Percentiles rank a stretch among this genome's conserved stretches.
Evolutionary conservation across 176 grass and related monocot genomes (phyloP).

Genomic region (Ensete ventricosum): DNA sequence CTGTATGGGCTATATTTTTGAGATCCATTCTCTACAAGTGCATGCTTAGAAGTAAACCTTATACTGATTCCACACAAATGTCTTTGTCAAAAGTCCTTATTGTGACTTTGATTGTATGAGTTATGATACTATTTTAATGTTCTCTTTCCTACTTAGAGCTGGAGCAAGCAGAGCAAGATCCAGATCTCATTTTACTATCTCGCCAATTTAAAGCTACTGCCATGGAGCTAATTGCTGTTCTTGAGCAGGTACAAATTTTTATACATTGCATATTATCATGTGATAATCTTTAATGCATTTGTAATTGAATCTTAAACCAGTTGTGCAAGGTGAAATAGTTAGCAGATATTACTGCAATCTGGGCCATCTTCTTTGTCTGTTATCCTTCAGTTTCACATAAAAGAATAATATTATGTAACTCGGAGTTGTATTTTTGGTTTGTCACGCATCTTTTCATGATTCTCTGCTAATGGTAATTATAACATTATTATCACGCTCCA

Average conservation of each 20-base stretch:
- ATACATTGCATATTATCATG: neutral
- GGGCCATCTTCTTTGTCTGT: neutral
- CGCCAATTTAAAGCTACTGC: constrained; percentile 93
- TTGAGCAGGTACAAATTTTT: constrained; percentile 64
- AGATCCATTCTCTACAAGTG: neutral
- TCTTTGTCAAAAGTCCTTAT: too few relatives aligned
- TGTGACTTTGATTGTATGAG: neutral
- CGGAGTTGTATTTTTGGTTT: too few relatives aligned
- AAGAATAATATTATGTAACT: too few relatives aligned
- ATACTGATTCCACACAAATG: too few relatives aligned
- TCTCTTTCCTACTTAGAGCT: constrained; percentile 49
- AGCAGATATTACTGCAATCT: neutral
- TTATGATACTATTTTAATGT: constrained; percentile 15
- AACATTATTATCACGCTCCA: too few relatives aligned
- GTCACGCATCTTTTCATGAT: too few relatives aligned
- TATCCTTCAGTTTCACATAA: too few relatives aligned
- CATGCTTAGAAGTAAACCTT: too few relatives aligned
- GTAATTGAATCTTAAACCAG: neutral
- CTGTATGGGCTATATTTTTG: neutral
- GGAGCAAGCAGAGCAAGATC: constrained; percentile 91
- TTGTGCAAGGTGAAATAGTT: neutral
- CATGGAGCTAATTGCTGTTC: constrained; percentile 94
- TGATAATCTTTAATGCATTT: neutral
- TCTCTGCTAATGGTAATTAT: too few relatives aligned
- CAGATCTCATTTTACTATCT: constrained; percentile 76